Conservation (phyloP, 306 rosid species). For the Alnus rubra region DNA sequence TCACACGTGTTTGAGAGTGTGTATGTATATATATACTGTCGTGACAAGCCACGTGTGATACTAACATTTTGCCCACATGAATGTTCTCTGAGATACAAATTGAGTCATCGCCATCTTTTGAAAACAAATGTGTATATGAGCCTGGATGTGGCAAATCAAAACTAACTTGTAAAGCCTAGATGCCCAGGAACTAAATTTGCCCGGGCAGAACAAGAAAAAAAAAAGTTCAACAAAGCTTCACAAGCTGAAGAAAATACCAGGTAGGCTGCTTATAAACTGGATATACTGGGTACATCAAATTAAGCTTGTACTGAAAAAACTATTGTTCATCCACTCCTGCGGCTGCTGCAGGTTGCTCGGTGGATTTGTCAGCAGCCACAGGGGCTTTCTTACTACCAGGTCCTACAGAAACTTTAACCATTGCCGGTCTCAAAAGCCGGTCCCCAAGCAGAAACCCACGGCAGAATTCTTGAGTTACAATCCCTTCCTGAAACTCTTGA, state of each 20-base stretch:
- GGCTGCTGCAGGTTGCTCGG: constrained; percentile 57
- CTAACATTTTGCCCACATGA: not conserved
- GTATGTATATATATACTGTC: no score
- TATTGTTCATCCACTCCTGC: constrained; percentile 60
- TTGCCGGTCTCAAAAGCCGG: constrained; percentile 81
- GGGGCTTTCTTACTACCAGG: constrained; percentile 56
- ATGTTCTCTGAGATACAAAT: not conserved
- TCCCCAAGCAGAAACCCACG: constrained; percentile 79
- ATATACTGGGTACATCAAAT: constrained; percentile 6
- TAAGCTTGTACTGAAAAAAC: constrained; percentile 19
- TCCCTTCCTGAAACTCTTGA: constrained; percentile 69
- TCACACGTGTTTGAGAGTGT: no score
- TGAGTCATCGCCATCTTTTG: not conserved
- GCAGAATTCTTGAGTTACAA: constrained; percentile 64
- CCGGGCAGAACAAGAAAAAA: not conserved
- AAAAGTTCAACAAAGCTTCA: not conserved
- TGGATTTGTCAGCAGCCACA: constrained; percentile 33
- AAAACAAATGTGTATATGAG: not conserved
- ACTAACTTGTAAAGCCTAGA: not conserved
- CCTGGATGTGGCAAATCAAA: not conserved
- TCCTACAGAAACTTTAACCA: constrained; percentile 79
- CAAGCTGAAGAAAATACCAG: not conserved
- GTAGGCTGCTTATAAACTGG: constrained; percentile 8
- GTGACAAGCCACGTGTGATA: no score
- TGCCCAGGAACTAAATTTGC: not conserved